phyloP scores from a whole-genome alignment of 768 basidiomycete species.

The Leccinellum albellum region DNA sequence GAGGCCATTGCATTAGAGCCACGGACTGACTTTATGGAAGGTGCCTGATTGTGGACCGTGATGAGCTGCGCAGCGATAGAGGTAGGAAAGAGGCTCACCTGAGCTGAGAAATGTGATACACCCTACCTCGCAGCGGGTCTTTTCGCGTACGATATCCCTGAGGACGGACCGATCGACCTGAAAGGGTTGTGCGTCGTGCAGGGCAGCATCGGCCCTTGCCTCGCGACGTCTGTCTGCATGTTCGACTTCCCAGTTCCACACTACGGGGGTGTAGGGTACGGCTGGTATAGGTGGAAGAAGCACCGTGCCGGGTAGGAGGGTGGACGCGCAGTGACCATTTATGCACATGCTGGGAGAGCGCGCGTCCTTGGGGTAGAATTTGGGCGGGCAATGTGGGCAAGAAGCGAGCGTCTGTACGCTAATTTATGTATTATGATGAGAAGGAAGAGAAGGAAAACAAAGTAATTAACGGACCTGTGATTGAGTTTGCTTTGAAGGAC shows the following conservation, averaged over 20 bases:
- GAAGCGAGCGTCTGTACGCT: not conserved
- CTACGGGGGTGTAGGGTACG: constrained; percentile 26
- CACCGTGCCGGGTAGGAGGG: constrained; percentile 20
- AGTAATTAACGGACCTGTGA: constrained; percentile 16
- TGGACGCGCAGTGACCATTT: not conserved
- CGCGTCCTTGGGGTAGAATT: not conserved
- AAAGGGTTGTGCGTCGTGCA: constrained; percentile 64
- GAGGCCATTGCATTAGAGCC: not conserved
- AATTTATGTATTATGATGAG: not conserved
- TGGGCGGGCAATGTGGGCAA: not conserved
- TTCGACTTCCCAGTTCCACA: constrained; percentile 73
- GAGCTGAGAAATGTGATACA: constrained; percentile 72
- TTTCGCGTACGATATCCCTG: constrained; percentile 74
- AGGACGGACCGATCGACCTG: constrained; percentile 71
- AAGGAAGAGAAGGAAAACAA: not conserved
- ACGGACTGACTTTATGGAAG: constrained; percentile 67
- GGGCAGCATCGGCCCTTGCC: constrained; percentile 55
- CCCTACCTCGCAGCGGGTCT: constrained; percentile 60
- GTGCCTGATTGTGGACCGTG: constrained; percentile 49
- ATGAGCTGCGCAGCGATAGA: constrained; percentile 9
- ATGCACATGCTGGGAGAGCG: constrained; percentile 9
- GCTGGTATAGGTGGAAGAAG: constrained; percentile 14
- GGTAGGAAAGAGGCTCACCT: constrained; percentile 40
- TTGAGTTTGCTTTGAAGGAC: constrained; percentile 7
- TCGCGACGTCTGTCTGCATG: constrained; percentile 67